phyloP scores from a whole-genome alignment of 2,329 filamentous ascomycete genomes.

The Hypoxylon sp. region DNA sequence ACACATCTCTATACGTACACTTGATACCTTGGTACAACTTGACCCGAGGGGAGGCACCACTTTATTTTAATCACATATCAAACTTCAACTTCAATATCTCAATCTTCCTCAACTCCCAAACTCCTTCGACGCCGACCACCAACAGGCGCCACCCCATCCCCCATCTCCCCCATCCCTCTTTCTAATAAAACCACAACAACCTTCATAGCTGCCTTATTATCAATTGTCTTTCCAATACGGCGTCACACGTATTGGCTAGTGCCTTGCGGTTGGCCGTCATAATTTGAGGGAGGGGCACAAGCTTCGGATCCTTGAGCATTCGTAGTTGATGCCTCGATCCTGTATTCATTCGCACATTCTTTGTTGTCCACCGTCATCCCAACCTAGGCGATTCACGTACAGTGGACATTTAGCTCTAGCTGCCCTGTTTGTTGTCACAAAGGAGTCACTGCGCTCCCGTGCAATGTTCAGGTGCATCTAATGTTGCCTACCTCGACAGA shows the following conservation, averaged over 20 bases:
- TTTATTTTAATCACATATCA: conserved; percentile 38
- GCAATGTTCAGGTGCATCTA: conserved; percentile 29
- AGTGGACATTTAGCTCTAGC: conserved; percentile 7
- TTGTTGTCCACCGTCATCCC: not conserved
- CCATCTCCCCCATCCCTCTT: conserved; percentile 2
- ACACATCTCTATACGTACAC: conserved; percentile 16
- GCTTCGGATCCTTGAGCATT: conserved; percentile 26
- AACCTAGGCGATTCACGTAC: not conserved
- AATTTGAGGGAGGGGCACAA: conserved; percentile 39
- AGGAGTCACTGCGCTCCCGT: conserved; percentile 13
- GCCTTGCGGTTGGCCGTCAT: conserved; percentile 18
- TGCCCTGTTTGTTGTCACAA: conserved; percentile 9
- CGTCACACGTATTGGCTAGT: conserved; percentile 31
- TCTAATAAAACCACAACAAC: not conserved
- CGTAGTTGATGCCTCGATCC: conserved; percentile 37
- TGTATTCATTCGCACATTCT: conserved; percentile 5
- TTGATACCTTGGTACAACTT: conserved; percentile 43
- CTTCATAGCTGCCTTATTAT: conserved; percentile 5
- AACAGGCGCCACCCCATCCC: not conserved
- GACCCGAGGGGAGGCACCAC: conserved; percentile 29
- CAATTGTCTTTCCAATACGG: conserved; percentile 4
- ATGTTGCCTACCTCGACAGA: conserved; percentile 5
- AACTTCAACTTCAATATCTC: conserved; percentile 12
- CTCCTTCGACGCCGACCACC: conserved; percentile 23
- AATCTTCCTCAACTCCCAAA: conserved; percentile 9